These are phyloP conservation scores for Garcia nutans DNA, from an alignment of 345 rosid species.

Conservation along the genomic window DNA sequence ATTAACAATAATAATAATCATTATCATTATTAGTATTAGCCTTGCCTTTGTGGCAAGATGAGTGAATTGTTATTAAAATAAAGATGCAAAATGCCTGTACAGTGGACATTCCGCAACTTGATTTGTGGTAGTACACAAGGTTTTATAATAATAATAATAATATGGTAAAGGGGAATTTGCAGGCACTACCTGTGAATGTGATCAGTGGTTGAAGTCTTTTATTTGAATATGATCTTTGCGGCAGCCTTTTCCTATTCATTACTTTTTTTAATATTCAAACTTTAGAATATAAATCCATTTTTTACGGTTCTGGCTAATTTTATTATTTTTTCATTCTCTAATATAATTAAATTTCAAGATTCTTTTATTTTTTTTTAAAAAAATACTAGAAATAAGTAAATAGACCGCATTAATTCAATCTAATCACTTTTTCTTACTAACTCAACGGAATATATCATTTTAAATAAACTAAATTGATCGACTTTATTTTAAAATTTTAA, in stretches of 20 bases:
- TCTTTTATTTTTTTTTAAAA: too few relatives aligned
- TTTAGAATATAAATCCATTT: neutral
- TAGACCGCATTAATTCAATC: too few relatives aligned
- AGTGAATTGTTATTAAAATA: neutral
- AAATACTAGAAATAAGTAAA: too few relatives aligned
- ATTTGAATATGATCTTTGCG: constrained; percentile 8
- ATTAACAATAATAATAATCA: neutral
- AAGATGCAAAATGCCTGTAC: constrained; percentile 26
- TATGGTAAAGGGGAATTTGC: neutral
- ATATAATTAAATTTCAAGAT: neutral
- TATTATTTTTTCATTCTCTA: too few relatives aligned
- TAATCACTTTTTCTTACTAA: too few relatives aligned
- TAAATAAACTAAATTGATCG: too few relatives aligned
- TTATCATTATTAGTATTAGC: neutral
- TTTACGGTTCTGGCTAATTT: too few relatives aligned
- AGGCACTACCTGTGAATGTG: neutral
- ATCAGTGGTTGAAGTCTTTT: neutral
- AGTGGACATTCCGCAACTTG: constrained; percentile 23
- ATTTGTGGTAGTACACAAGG: neutral
- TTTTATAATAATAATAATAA: neutral
- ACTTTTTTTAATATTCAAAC: neutral
- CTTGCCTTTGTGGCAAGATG: neutral
- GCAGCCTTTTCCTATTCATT: neutral
- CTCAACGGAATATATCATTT: too few relatives aligned
- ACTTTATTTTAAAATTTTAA: too few relatives aligned